Base-by-base conservation (phyloP, 805 yeast genomes). In the Sungouiozyma intestinalis region DNA sequence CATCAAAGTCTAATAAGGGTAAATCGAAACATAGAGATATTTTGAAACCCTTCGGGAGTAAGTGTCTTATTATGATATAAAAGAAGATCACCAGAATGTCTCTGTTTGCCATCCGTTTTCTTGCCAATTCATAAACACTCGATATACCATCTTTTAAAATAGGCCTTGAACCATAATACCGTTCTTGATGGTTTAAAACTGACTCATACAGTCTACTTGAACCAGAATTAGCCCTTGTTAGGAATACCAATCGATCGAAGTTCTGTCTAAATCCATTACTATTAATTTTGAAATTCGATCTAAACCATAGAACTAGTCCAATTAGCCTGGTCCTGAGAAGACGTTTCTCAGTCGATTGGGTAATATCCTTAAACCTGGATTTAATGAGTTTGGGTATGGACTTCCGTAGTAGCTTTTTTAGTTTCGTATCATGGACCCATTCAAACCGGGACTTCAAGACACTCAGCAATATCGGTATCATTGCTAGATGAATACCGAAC, bases 201-300 rank as follows among this genome's bases (percentile, higher is more conserved):
- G 40, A 18, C 3, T 36, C 13, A 21, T 42, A 43, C n/a, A n/a
- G n/a, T n/a, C n/a, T n/a, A 13, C 14, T 3, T 16, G 17, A 8
- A 39, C 9, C 9, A 39, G 16, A 11, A 7, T 36, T 16, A 9
- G 21, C 3, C 9, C 35, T 4, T 16, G 39, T 36, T 33, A 41
- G n/a, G 16, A 16, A 38, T 15, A 15, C 16, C 9, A 50, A 19
- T 15, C 55, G 43, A 7, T 42, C 31, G 16, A 45, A 43, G 20
- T 51, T 50, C 34, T 56, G 63, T 15, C 63, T 42, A 21, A 54
- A 53, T 13, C 62, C 61, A 37, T 52, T 53, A 16, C 49, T 44
- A 42, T 57, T 54, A 9, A 55, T 48, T 36, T 51, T 44, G 35
- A 50, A 58, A 40, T 54, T 40, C 1, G 50, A 35, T 39, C 58